These are phyloP conservation scores for Aspergillus fumigatiaffinis DNA, from an alignment of 2,329 filamentous ascomycete genomes.

Conservation along the genomic window DNA sequence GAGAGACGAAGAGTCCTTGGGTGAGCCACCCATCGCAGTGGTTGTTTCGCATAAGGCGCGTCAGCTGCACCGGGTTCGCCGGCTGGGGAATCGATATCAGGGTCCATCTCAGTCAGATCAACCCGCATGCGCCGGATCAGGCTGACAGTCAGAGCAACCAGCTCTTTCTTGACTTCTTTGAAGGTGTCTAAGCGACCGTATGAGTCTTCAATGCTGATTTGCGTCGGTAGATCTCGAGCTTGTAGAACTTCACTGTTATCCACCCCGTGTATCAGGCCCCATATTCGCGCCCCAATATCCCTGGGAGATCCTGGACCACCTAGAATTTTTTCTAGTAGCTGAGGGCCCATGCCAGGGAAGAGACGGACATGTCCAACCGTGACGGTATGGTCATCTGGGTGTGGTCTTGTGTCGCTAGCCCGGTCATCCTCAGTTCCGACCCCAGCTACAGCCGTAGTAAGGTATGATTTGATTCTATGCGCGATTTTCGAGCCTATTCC, in stretches of 20 bases:
- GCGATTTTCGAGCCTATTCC: conserved; percentile 81
- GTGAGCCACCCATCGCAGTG: conserved; percentile 67
- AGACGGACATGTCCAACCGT: conserved; percentile 63
- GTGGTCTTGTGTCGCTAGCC: neutral
- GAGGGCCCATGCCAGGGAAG: conserved; percentile 60
- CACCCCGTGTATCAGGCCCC: conserved; percentile 75
- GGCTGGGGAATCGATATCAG: conserved; percentile 20
- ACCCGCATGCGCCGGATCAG: conserved; percentile 73
- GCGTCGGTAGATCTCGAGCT: conserved; percentile 68
- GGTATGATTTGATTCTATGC: conserved; percentile 51
- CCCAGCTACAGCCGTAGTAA: neutral
- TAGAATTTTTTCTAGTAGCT: conserved; percentile 64
- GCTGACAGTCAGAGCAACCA: conserved; percentile 64
- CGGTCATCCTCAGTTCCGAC: neutral
- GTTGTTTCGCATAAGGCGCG: conserved; percentile 16
- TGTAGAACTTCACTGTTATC: conserved; percentile 71
- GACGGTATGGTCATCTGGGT: conserved; percentile 49
- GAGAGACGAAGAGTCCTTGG: conserved; percentile 79
- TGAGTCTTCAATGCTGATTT: conserved; percentile 94
- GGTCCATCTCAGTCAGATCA: conserved; percentile 62
- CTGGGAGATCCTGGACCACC: conserved; percentile 65
- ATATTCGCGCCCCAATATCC: conserved; percentile 69
- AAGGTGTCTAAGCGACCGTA: conserved; percentile 68
- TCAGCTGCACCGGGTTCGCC: conserved; percentile 4
- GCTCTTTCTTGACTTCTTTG: conserved; percentile 62